A percentile compares a stretch with the other conserved stretches of the same genome.
Evolutionary conservation across 2,329 filamentous ascomycete species (phyloP).

Genomic region (Colletotrichum scovillei): DNA sequence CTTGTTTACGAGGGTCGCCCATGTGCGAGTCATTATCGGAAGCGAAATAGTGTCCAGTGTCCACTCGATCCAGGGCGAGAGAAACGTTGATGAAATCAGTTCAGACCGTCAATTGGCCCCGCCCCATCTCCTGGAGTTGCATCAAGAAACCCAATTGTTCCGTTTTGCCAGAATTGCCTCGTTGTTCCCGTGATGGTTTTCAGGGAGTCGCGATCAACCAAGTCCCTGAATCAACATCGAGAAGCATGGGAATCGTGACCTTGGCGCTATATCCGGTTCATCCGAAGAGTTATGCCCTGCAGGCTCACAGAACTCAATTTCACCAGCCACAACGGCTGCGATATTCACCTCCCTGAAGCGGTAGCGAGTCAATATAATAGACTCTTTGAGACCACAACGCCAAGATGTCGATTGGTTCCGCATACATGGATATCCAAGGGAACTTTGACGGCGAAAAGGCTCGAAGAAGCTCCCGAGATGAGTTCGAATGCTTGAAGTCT

Average conservation of each 20-base stretch:
- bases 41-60: neutral
- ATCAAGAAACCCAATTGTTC: neutral
- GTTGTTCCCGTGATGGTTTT: neutral
- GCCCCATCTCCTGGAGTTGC: neutral
- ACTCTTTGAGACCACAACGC: neutral
- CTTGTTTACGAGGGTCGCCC: neutral
- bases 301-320: neutral
- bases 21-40: conserved; percentile 2
- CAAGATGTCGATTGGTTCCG: neutral
- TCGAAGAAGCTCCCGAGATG: too few relatives aligned
- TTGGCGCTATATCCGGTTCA: conserved; percentile 18
- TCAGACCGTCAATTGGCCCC: neutral
- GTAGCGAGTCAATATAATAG: neutral
- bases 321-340: neutral
- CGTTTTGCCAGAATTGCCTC: neutral
- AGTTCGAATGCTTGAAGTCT: neutral
- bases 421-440: neutral
- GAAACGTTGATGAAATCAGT: conserved; percentile 6
- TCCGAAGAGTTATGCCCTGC: conserved; percentile 1
- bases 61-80: neutral
- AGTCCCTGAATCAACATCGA: neutral
- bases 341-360: neutral
- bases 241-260: neutral
- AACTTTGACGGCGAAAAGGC: neutral
- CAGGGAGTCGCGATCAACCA: neutral